These are phyloP conservation scores for Hirschioporus abietinus DNA, from an alignment of 768 basidiomycete species.

Conservation along the genomic window DNA sequence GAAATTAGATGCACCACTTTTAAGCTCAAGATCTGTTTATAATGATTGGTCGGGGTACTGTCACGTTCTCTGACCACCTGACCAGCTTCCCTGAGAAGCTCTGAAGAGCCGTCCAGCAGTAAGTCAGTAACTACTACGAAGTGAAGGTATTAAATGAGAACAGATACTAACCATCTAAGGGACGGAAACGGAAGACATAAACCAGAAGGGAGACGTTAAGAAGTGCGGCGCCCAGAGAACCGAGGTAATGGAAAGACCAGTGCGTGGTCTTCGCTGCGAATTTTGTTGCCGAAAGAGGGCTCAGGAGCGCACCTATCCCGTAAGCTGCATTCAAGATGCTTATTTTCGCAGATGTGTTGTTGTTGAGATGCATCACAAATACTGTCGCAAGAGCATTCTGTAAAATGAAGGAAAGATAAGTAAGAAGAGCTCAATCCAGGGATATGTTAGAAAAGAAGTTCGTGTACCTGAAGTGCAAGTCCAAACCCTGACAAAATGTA, in stretches of 20 bases:
- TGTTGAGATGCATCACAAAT: conserved; percentile 54
- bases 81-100: conserved; percentile 8
- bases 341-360: conserved; percentile 61
- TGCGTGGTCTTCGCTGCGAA: conserved; percentile 51
- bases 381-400: conserved; percentile 72
- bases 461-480: conserved; percentile 36
- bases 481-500: conserved; percentile 48
- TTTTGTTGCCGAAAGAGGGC: conserved; percentile 81
- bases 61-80: background rate
- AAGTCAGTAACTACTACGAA: background rate
- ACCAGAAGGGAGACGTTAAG: conserved; percentile 48
- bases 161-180: conserved; percentile 56
- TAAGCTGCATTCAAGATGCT: conserved; percentile 65
- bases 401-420: conserved; percentile 4
- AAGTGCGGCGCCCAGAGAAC: conserved; percentile 59
- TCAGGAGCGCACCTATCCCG: conserved; percentile 38
- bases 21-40: conserved; percentile 19
- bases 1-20: conserved; percentile 35
- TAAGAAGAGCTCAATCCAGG: background rate
- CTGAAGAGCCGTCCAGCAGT: background rate
- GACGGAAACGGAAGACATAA: conserved; percentile 60
- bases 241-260: conserved; percentile 80
- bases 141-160: background rate
- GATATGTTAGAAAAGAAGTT: background rate
- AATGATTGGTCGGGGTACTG: conserved; percentile 1